phyloP scores from a whole-genome alignment of 108 stramenopile genomes.

The Skeletonema potamos region DNA sequence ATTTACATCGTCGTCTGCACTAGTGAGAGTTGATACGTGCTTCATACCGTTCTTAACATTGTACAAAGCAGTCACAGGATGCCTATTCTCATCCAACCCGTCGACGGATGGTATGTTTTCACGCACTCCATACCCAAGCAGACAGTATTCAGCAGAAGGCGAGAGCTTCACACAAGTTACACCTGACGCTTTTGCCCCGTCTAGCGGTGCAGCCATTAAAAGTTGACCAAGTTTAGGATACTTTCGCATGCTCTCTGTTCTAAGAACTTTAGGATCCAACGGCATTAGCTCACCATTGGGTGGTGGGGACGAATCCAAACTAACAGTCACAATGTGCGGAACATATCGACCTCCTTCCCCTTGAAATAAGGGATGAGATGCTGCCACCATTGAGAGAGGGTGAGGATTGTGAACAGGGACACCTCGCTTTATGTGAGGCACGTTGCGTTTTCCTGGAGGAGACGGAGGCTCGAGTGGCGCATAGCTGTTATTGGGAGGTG shows the following conservation, averaged over 20 bases:
- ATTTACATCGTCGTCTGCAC: constrained; percentile 93
- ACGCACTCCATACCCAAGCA: constrained; percentile 91
- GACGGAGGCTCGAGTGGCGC: constrained; percentile 44
- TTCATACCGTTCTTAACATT: constrained; percentile 68
- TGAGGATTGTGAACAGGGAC: constrained; percentile 51
- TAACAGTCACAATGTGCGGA: constrained; percentile 81
- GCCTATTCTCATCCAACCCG: constrained; percentile 41
- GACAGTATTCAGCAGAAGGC: constrained; percentile 88
- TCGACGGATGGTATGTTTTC: constrained; percentile 58
- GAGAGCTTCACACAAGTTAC: constrained; percentile 95
- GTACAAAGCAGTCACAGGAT: constrained; percentile 84
- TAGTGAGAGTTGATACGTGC: constrained; percentile 76
- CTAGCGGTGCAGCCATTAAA: constrained; percentile 76
- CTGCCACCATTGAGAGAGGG: constrained; percentile 62
- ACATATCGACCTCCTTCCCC: constrained; percentile 72
- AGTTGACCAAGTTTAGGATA: constrained; percentile 75
- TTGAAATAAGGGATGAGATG: constrained; percentile 37
- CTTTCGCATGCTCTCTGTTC: constrained; percentile 51
- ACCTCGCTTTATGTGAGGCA: constrained; percentile 25
- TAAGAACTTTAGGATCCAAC: constrained; percentile 17
- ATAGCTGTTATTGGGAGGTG: constrained; percentile 20
- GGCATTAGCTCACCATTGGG: constrained; percentile 9
- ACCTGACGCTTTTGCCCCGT: constrained; percentile 73
- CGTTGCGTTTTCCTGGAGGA: constrained; percentile 47
- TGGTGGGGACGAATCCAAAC: constrained; percentile 65